Conservation (phyloP, 192 early-diverging fungal genomes). For the Coemansia sp. region DNA sequence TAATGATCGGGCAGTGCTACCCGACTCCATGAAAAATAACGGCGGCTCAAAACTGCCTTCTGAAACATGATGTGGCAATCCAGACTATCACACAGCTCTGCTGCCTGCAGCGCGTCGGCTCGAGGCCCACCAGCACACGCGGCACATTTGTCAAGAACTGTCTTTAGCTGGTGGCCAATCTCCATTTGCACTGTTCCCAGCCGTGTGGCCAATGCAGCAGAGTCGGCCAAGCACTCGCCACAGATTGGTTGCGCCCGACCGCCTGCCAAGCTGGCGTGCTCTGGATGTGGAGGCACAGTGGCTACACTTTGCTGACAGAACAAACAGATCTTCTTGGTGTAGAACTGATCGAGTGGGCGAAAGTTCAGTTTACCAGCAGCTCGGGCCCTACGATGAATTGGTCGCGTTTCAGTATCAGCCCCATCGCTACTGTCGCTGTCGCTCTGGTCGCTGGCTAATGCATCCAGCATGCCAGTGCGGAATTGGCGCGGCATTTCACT, state of each 20-base stretch:
- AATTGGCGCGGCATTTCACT: conserved; percentile 30
- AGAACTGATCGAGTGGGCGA: conserved; percentile 46
- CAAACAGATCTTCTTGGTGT: conserved; percentile 30
- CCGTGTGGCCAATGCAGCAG: conserved; percentile 10
- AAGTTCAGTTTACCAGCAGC: not conserved
- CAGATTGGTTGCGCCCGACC: conserved; percentile 13
- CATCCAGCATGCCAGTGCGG: conserved; percentile 17
- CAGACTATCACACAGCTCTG: conserved; percentile 27
- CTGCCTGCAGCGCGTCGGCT: conserved; percentile 33
- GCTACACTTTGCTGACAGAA: conserved; percentile 22
- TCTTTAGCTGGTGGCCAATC: conserved; percentile 7
- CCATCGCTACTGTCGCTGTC: conserved; percentile 10
- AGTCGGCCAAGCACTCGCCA: conserved; percentile 18
- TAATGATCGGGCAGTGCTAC: not conserved
- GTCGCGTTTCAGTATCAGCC: not conserved
- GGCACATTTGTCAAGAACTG: conserved; percentile 18
- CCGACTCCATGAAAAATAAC: conserved; percentile 18
- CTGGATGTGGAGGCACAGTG: conserved; percentile 3
- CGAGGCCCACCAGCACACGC: conserved; percentile 32
- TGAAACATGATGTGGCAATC: conserved; percentile 37
- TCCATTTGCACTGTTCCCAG: conserved; percentile 10
- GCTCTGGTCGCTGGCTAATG: conserved; percentile 7
- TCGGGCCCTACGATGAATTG: not conserved
- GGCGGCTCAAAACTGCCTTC: conserved; percentile 18
- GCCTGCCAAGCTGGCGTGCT: not conserved